phyloP scores from a whole-genome alignment of 352 stramenopile genomes.

The Phytophthora pini region DNA sequence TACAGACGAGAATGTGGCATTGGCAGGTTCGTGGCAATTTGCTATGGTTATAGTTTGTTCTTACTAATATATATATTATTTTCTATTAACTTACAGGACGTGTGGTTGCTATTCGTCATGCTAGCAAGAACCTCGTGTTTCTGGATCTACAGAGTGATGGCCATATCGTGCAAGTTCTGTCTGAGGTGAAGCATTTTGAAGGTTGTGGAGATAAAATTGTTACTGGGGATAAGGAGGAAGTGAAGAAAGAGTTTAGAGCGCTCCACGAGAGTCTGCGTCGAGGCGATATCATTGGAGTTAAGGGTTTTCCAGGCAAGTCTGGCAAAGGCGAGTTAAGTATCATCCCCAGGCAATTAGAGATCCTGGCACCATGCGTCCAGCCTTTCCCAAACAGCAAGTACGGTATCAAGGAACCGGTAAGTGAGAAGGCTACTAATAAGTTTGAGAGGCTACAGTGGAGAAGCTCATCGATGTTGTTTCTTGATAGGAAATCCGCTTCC shows the following conservation, averaged over 20 bases:
- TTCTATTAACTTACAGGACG: slow-evolving; percentile 40
- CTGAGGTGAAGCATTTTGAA: slow-evolving; percentile 78
- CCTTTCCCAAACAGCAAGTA: slow-evolving; percentile 93
- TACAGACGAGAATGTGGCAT: slow-evolving; percentile 55
- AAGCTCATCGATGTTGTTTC: slow-evolving; percentile 26
- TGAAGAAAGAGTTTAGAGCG: slow-evolving; percentile 59
- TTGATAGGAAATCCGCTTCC: slow-evolving; percentile 97
- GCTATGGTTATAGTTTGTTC: not conserved
- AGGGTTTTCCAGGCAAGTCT: slow-evolving; percentile 82
- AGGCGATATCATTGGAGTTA: slow-evolving; percentile 82
- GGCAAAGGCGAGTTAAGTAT: slow-evolving; percentile 87
- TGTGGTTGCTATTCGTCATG: slow-evolving; percentile 76
- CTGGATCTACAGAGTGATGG: slow-evolving; percentile 76
- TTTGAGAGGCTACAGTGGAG: not conserved
- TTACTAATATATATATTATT: not conserved
- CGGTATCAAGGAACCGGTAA: slow-evolving; percentile 90
- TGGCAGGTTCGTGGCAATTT: slow-evolving; percentile 48
- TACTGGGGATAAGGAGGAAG: slow-evolving; percentile 34
- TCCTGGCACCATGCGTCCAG: slow-evolving; percentile 96
- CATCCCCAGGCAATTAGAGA: slow-evolving; percentile 82
- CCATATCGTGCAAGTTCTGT: slow-evolving; percentile 75
- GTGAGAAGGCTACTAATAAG: slow-evolving; percentile 12
- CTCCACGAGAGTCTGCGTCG: slow-evolving; percentile 79
- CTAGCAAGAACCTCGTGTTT: slow-evolving; percentile 88
- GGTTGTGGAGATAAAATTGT: slow-evolving; percentile 32